Percentiles rank a stretch among this genome's conserved stretches.
phyloP scores from a whole-genome alignment of 352 stramenopile genomes.

The Elongisporangium anandrum region DNA sequence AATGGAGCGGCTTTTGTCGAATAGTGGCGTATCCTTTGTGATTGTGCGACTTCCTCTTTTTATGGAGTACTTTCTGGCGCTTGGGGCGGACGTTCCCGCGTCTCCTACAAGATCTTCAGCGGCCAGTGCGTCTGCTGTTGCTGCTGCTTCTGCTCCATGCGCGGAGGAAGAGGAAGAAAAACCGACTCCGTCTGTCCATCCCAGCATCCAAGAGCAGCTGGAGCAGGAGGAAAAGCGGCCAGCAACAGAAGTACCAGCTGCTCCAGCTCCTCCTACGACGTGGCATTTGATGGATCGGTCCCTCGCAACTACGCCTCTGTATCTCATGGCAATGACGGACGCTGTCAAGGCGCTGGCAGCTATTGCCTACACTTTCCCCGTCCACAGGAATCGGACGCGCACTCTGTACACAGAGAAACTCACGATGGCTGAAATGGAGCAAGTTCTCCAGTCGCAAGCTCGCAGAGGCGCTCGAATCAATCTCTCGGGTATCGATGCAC shows the following conservation, averaged over 20 bases:
- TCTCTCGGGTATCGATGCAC: slow-evolving; percentile 35
- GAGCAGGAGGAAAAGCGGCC: background rate
- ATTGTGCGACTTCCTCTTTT: slow-evolving; percentile 70
- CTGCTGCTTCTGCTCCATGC: background rate
- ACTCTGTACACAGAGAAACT: slow-evolving; percentile 39
- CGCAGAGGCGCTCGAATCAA: slow-evolving; percentile 30
- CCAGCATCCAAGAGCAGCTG: background rate
- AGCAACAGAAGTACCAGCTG: background rate
- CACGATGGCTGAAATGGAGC: slow-evolving; percentile 45
- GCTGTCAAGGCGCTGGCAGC: slow-evolving; percentile 49
- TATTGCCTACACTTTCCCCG: slow-evolving; percentile 47
- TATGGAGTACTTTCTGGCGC: slow-evolving; percentile 75
- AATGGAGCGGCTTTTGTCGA: slow-evolving; percentile 60
- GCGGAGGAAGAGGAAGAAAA: slow-evolving; percentile 9
- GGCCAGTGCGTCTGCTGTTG: background rate
- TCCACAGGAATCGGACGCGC: slow-evolving; percentile 37
- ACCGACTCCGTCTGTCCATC: background rate
- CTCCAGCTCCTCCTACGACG: slow-evolving; percentile 1
- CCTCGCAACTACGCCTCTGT: slow-evolving; percentile 33
- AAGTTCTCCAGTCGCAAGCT: slow-evolving; percentile 26
- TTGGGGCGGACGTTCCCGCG: slow-evolving; percentile 12
- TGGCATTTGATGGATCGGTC: slow-evolving; percentile 42
- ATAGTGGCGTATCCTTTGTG: slow-evolving; percentile 45
- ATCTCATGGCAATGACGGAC: slow-evolving; percentile 50
- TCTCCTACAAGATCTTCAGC: background rate